Conservation (phyloP, 2,329 filamentous ascomycete species). For the Penicillium nordicum region DNA sequence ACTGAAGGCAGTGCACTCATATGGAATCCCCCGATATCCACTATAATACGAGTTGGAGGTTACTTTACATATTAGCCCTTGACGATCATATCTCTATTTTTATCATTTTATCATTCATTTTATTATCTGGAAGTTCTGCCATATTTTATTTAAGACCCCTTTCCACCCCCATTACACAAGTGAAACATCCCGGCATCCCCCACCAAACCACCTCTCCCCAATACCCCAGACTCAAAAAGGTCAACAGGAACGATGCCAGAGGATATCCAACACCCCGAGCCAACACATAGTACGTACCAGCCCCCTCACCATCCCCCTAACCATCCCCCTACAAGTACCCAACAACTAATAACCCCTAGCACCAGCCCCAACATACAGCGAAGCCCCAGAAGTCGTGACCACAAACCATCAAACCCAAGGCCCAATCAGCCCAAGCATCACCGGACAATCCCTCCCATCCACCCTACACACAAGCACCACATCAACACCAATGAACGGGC, state of each 20-base stretch:
- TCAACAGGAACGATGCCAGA: not conserved
- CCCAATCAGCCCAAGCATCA: not conserved
- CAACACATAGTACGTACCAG: not conserved
- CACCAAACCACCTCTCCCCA: not conserved
- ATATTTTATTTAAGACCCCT: not conserved
- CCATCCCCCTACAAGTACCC: not conserved
- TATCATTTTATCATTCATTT: not conserved
- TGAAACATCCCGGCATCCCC: too few species aligned
- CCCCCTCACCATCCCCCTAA: not conserved
- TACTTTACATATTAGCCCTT: not conserved
- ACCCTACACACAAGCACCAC: not conserved
- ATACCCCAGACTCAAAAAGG: not conserved
- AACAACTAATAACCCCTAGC: not conserved
- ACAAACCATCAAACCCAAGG: not conserved
- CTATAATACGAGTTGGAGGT: not conserved
- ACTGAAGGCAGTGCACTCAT: not conserved
- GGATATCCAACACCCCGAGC: not conserved
- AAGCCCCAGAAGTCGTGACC: slow-evolving; percentile 1
- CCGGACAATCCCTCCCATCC: not conserved
- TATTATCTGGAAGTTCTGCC: not conserved
- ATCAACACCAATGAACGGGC: not conserved
- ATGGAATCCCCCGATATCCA: not conserved
- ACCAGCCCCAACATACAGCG: slow-evolving; percentile 1
- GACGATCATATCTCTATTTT: not conserved
- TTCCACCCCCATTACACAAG: not conserved